Base-by-base conservation (phyloP, 192 early-diverging fungal genomes). In the Coemansia sp. region DNA sequence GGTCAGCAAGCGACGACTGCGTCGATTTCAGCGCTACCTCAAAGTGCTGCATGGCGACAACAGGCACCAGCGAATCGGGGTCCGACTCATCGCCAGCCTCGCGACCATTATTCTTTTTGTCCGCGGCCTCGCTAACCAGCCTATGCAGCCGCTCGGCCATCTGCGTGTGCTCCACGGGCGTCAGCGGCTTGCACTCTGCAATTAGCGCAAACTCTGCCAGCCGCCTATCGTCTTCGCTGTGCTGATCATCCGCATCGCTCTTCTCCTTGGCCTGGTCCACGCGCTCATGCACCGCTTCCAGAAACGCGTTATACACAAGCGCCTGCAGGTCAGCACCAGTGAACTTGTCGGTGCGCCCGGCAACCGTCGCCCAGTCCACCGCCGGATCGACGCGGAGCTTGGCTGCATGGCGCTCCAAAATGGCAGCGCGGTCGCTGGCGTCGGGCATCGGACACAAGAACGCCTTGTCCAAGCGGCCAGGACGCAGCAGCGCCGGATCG, bases 251-350 rank as follows among this genome's bases (percentile, higher is more conserved):
- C n/a, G 46, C 55, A 56, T 36, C 39, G 8, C 1, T 23, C 11
- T 13, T 7, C 22, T 76, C 20, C 7, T 19, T 23, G 24, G 8
- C 18, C 86, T 83, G 34, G 88, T 85, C 20, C 72, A 58, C 42
- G 13, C 57, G 69, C 16, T 87, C 87, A 53, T 95, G 94, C 61
- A 97, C 90, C 0, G 93, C 86, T 60, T 91, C 91, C 36, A 99
- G 81, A 46, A 95, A 91, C 0, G 93, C 94, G 67, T 91, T 93
- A 66, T 97, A 97, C 3, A 97, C 67, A 23, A 99, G 82, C 0
- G 90, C 94, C 78, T 97, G 97, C 61, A 99, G 68, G 79, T 99
- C 97, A 1, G 97, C 97, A 16, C 97, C 95, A 0, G 93, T 85
- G 58, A 90, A 89, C 11, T 88, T 88, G 14, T 88, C 88, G 0